Base-by-base conservation (phyloP, 2,329 filamentous ascomycete species). In the Aspergillus fumigatiaffinis region DNA sequence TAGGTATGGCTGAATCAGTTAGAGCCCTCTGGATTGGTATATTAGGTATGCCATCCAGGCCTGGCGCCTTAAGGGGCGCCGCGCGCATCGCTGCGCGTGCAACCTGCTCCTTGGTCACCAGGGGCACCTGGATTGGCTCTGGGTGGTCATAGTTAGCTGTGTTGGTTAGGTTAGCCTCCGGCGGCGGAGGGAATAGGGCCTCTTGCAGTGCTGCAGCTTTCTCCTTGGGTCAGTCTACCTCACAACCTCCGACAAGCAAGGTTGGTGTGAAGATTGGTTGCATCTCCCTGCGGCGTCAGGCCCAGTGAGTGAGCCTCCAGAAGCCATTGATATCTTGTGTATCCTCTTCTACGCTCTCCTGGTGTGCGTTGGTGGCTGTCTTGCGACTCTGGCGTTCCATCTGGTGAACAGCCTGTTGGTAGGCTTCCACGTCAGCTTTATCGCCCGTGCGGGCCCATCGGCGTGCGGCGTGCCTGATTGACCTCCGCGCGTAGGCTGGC, bases 31-130 rank as follows among this genome's bases (percentile, higher is more conserved):
- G 26, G 26, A 26, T 26, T 7, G 35, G 4, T 1, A 4, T 4
- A 4, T 64, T 63, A 0, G 51, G 56, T 2, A 64, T 51, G 1
- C 10, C 42, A 35, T 64, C 52, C 1, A 55, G 55, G 1, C 57
- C 52, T 0, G 48, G 58, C 8, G 58, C 60, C 17, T 62, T 63
- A n/a, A 56, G 42, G 5, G 52, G 50, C 7, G 47, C 55, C 3
- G 51, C 32, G 1, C 35, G 29, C 1, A 8, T 17, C 12, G 58
- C 62, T 14, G 55, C 54, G 25, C 52, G 52, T 17, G 10, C 46
- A 23, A 51, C 44, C n/a, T 56, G 58, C 25, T 56, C 35, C 17
- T 53, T 46, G 1, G 52, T 58, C 4, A 60, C 53, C 4, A 21
- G 3, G 5, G 56, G 53, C n/a, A 58, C 49, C 21, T 10, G 12